Evolutionary conservation across 768 basidiomycete genomes (phyloP).

Genomic region (Leccinum barrowsii): DNA sequence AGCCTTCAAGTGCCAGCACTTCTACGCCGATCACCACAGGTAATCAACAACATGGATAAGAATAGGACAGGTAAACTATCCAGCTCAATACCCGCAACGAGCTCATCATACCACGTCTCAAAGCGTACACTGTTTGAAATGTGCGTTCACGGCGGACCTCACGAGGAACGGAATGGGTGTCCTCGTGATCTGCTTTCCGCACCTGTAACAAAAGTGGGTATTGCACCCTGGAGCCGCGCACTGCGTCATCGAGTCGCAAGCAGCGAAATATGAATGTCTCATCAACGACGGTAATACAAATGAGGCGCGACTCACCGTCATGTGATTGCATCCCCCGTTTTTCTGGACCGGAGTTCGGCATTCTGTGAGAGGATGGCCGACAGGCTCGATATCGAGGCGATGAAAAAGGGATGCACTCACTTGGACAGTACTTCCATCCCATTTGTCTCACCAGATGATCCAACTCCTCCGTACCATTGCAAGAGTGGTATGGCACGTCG

Average conservation of each 20-base stretch:
- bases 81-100: not conserved
- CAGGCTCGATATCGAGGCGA: not conserved
- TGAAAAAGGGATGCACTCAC: conserved; percentile 26
- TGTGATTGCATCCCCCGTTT: conserved; percentile 54
- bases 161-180: conserved; percentile 32
- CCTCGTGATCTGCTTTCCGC: conserved; percentile 44
- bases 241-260: conserved; percentile 27
- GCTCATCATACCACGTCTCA: not conserved
- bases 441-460: conserved; percentile 43
- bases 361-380: conserved; percentile 22
- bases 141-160: conserved; percentile 28
- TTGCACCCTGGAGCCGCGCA: conserved; percentile 52
- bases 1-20: not conserved
- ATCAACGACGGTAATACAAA: not conserved
- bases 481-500: conserved; percentile 44
- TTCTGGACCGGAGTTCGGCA: conserved; percentile 50
- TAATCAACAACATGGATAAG: not conserved
- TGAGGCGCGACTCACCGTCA: conserved; percentile 43
- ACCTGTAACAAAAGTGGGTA: conserved; percentile 53
- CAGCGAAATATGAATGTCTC: not conserved
- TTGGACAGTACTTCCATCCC: conserved; percentile 66
- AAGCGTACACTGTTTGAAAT: conserved; percentile 34
- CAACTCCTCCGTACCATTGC: conserved; percentile 55
- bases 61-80: not conserved
- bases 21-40: not conserved